These are phyloP conservation scores for Coemansia sp. DNA, from an alignment of 192 early-diverging fungal genomes.

Conservation along the genomic window DNA sequence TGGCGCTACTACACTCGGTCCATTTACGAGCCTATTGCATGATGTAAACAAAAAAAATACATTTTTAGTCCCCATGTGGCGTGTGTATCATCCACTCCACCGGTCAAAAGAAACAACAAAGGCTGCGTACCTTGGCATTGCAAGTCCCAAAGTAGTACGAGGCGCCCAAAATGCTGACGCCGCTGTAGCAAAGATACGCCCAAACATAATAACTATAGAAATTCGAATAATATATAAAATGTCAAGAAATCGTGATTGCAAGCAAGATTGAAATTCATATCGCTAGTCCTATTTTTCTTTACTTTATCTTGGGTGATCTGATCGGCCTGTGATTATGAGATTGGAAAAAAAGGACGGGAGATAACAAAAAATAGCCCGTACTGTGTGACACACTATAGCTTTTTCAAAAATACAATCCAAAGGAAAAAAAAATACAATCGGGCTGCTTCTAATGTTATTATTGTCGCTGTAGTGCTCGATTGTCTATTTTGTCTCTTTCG, in stretches of 20 bases:
- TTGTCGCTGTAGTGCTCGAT: neutral
- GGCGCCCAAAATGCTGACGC: constrained; percentile 5
- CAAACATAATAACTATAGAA: neutral
- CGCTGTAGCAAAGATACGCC: constrained; percentile 12
- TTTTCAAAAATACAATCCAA: too few species aligned
- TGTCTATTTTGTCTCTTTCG: neutral
- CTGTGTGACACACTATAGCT: neutral
- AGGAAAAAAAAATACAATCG: neutral
- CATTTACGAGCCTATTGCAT: neutral
- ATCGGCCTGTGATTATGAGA: neutral
- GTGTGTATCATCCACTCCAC: neutral
- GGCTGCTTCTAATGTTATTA: neutral
- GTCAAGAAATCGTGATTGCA: neutral
- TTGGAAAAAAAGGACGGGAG: neutral
- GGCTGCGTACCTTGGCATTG: neutral
- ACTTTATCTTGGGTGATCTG: constrained; percentile 1
- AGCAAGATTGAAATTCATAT: neutral
- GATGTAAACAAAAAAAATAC: neutral
- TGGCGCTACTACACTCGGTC: neutral
- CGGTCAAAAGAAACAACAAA: neutral
- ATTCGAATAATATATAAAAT: neutral
- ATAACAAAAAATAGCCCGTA: neutral
- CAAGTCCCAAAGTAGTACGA: neutral
- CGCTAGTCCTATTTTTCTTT: neutral
- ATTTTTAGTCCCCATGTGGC: neutral